phyloP scores from a whole-genome alignment of 2,329 filamentous ascomycete species.

The Endocalyx cinctus region DNA sequence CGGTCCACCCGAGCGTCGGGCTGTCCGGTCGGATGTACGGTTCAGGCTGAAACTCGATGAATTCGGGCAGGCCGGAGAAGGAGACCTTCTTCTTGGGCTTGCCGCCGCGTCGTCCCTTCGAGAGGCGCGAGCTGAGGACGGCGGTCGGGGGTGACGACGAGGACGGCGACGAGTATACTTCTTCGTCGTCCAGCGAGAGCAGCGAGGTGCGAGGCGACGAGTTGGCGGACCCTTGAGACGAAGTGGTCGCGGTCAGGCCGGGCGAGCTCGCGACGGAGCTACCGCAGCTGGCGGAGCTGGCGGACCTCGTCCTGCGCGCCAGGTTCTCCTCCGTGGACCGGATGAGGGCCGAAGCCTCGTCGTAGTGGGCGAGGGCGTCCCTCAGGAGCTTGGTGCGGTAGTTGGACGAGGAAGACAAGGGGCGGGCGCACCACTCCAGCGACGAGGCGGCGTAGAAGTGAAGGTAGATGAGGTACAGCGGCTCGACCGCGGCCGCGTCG shows the following conservation, averaged over 20 bases:
- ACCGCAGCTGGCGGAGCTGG: slow-evolving; percentile 32
- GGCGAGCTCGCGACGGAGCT: slow-evolving; percentile 35
- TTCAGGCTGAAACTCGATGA: slow-evolving; percentile 31
- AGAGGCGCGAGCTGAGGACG: slow-evolving; percentile 6
- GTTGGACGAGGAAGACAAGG: slow-evolving; percentile 40
- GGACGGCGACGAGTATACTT: not conserved
- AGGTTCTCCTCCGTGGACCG: slow-evolving; percentile 39
- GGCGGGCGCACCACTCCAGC: slow-evolving; percentile 51
- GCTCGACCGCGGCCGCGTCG: slow-evolving; percentile 40
- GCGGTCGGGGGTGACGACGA: not conserved
- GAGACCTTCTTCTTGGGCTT: slow-evolving; percentile 39
- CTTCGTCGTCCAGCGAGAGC: slow-evolving; percentile 22
- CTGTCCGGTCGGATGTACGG: slow-evolving; percentile 54
- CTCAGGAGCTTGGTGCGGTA: slow-evolving; percentile 44
- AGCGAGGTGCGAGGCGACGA: slow-evolving; percentile 45
- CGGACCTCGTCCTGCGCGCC: slow-evolving; percentile 30
- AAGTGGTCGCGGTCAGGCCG: slow-evolving; percentile 42
- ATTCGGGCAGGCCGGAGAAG: slow-evolving; percentile 31
- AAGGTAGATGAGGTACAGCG: slow-evolving; percentile 53
- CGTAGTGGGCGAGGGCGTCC: slow-evolving; percentile 49
- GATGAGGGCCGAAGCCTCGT: slow-evolving; percentile 43
- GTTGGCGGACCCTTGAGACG: slow-evolving; percentile 30
- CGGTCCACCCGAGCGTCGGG: slow-evolving; percentile 53
- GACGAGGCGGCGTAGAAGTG: slow-evolving; percentile 60
- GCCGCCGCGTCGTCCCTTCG: slow-evolving; percentile 4